Base-by-base conservation (phyloP, 1,284 basidiomycete genomes). In the Dichomitus squalens region DNA sequence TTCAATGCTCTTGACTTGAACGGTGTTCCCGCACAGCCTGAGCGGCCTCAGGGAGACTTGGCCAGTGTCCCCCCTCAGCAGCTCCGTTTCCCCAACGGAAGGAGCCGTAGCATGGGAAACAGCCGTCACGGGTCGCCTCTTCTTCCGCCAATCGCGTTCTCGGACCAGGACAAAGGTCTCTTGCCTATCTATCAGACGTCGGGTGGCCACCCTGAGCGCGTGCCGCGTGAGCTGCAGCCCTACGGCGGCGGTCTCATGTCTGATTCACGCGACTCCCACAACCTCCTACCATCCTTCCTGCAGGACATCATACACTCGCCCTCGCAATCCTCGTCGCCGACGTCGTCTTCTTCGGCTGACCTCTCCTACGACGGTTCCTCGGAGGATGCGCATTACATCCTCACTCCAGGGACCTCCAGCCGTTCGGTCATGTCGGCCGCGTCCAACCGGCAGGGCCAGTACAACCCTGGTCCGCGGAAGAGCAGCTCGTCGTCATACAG, bases 111-210 rank as follows among this genome's bases (percentile, higher is more conserved):
- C 49, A 40, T 47, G 9, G 35, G 31, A 11, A 35, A 40, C 51
- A 60, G 59, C 39, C 52, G 50, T n/a, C 34, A 49, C 46, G 38
- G 27, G 14, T 58, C 62, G 7, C 56, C 62, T 14, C 20, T 59
- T 35, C 52, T 56, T 23, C 51, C 52, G 8, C 52, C 57, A 65
- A 65, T 53, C 38, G 11, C 57, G 2, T 36, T 59, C 44, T 18
- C 52, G n/a, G 57, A 58, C 29, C 56, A 57, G 18, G 52, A 57
- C 12, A 58, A 57, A 27, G 67, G 75, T 27, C 60, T 75, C 29
- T 77, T 75, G 52, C 84, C 85, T 12, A 89, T 89, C 68, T 89
- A 89, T 66, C 86, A 89, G 68, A 88, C 87, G 0, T 79, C 84
- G 7, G 80, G 73, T 4, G 29, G 49, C 71, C 73, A 21, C 39